Conservation (phyloP, 305 asterid species). For the Solanum hybrid region DNA sequence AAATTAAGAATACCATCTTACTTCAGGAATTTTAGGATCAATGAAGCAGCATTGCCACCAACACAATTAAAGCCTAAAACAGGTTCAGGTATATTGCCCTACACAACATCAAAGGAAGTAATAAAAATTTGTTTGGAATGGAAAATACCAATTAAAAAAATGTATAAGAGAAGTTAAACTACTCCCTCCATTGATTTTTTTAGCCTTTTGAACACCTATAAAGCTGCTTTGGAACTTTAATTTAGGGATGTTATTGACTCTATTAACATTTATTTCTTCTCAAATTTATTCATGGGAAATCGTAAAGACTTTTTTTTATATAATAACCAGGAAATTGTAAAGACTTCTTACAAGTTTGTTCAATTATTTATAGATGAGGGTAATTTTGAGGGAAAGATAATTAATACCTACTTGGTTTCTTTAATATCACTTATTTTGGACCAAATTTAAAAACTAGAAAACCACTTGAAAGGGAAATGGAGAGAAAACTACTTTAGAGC, state of each 20-base stretch:
- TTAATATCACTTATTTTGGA: not conserved
- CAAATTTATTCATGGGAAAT: not conserved
- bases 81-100: slow-evolving; percentile 79
- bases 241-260: not conserved
- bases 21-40: slow-evolving; percentile 82
- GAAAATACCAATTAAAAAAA: not conserved
- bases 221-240: not conserved
- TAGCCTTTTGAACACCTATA: not conserved
- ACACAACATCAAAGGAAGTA: slow-evolving; percentile 8
- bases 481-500: not conserved
- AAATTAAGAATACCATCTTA: slow-evolving; percentile 17
- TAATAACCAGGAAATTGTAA: not conserved
- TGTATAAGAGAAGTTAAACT: not conserved
- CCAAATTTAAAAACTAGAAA: not conserved
- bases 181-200: not conserved
- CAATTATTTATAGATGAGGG: not conserved
- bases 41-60: slow-evolving; percentile 89
- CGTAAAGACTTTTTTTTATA: not conserved
- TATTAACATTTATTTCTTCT: not conserved
- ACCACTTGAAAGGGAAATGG: not conserved
- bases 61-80: slow-evolving; percentile 82
- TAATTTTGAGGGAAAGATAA: not conserved
- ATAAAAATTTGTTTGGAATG: not conserved
- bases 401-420: not conserved
- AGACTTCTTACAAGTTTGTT: not conserved